Base-by-base conservation (phyloP, 2,329 filamentous ascomycete genomes). In the Diaporthe eres region DNA sequence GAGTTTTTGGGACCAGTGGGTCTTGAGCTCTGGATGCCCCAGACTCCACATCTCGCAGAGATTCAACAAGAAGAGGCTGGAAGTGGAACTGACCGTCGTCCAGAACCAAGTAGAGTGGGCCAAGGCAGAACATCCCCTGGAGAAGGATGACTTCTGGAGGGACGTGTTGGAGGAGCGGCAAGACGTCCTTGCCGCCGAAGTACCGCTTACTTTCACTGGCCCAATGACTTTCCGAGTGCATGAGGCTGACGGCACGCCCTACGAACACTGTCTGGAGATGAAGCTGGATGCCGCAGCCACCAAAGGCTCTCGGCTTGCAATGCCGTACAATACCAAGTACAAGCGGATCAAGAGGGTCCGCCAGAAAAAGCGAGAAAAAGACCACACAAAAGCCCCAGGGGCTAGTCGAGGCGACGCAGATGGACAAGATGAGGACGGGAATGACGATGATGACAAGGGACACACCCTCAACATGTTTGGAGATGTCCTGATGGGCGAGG, bases 251-350 rank as follows among this genome's bases (percentile, higher is more conserved):
- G 97, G 97, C 13, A 98, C 97, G 0, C 97, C 97, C 3, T 99
- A 99, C 81, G 97, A 99, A 82, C 97, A 99, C 82, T 98, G 98
- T 77, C 93, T 98, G 44, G 95, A 98, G 80, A 98, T 99, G 82
- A 95, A 95, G 76, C 95, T 98, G 79, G 93, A 93, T 39, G 90
- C 92, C 19, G 94, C 94, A 3, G 78, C 74, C 17, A 80, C 80
- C n/a, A 95, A 94, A 79, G 87, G 86, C 1, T 89, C 88, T 34
- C 97, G 94, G 82, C 94, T 98, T 76, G 96, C 98, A 77, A 98
- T 99, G 77, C 96, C 96, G 0, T 99, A 99, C 85, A 98, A 98
- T 81, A 99, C 97, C 0, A 99, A 99, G 83, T 99, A 99, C 86
- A 99, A 98, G 86, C 93, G 97, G 12, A 89, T 99, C 3, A 99